Evolutionary conservation across 805 yeast species (phyloP).

Genomic region (Ogataea ganodermae): DNA sequence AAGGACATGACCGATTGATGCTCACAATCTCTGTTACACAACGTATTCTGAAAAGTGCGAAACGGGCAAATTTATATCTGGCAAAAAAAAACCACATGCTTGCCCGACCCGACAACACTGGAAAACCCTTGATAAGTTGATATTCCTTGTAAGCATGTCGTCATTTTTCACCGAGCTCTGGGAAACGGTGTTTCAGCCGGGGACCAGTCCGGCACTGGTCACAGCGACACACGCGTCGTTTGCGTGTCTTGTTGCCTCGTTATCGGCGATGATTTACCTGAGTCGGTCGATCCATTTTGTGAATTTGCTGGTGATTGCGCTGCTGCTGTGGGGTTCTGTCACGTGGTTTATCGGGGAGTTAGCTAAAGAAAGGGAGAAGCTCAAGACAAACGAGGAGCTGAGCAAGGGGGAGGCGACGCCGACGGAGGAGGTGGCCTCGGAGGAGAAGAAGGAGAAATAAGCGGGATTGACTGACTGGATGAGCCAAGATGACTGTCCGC

Average conservation of each 20-base stretch:
- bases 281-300: constrained; percentile 69
- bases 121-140: not conserved
- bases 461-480: not conserved
- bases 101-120: not conserved
- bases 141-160: constrained; percentile 10
- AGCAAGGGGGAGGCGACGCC: not conserved
- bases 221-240: constrained; percentile 88
- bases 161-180: constrained; percentile 70
- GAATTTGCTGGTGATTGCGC: constrained; percentile 44
- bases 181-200: constrained; percentile 92
- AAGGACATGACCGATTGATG: constrained; percentile 10
- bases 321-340: constrained; percentile 72
- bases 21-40: too few species aligned
- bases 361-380: constrained; percentile 41
- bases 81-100: not conserved
- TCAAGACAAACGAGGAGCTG: constrained; percentile 45
- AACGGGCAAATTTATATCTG: not conserved
- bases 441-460: constrained; percentile 1
- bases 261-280: constrained; percentile 57
- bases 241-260: constrained; percentile 56
- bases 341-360: constrained; percentile 87
- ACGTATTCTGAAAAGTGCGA: not conserved
- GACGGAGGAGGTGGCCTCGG: not conserved
- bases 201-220: constrained; percentile 86
- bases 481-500: too few species aligned